A percentile compares a stretch with the other conserved stretches of the same genome.
Conservation (phyloP, 257 asterid species). For the Nicotiana sylvestris region DNA sequence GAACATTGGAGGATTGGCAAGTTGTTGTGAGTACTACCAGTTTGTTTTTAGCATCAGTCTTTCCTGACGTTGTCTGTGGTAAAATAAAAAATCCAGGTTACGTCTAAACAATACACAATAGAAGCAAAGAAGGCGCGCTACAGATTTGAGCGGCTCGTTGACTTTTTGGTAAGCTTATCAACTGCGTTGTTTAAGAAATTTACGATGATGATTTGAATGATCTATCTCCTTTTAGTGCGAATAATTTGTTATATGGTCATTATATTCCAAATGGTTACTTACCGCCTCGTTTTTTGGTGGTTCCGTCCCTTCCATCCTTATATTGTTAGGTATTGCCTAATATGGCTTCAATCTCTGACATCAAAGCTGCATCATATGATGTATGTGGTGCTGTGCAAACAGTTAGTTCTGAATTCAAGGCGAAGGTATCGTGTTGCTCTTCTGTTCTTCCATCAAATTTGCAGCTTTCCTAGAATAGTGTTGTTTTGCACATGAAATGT, state of each 20-base stretch:
- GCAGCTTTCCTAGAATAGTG: not conserved
- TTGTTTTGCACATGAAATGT: not conserved
- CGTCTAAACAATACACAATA: conserved; percentile 74
- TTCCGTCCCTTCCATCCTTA: not conserved
- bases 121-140: conserved; percentile 86
- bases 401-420: conserved; percentile 61
- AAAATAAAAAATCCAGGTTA: conserved; percentile 45
- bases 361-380: conserved; percentile 82
- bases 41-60: not conserved
- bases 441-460: not conserved
- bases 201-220: not conserved
- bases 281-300: conserved; percentile 11
- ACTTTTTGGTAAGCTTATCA: conserved; percentile 69
- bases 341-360: conserved; percentile 82
- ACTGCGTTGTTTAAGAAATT: not conserved
- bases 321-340: conserved; percentile 75
- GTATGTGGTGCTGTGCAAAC: conserved; percentile 76
- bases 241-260: not conserved
- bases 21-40: not conserved
- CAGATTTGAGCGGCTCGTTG: conserved; percentile 60
- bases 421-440: conserved; percentile 50
- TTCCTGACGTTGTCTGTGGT: not conserved
- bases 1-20: not conserved
- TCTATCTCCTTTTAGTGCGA: not conserved
- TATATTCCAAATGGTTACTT: conserved; percentile 3